Evolutionary conservation across 2,329 filamentous ascomycete species (phyloP).

Genomic region (Sclerotinia sclerotiorum): DNA sequence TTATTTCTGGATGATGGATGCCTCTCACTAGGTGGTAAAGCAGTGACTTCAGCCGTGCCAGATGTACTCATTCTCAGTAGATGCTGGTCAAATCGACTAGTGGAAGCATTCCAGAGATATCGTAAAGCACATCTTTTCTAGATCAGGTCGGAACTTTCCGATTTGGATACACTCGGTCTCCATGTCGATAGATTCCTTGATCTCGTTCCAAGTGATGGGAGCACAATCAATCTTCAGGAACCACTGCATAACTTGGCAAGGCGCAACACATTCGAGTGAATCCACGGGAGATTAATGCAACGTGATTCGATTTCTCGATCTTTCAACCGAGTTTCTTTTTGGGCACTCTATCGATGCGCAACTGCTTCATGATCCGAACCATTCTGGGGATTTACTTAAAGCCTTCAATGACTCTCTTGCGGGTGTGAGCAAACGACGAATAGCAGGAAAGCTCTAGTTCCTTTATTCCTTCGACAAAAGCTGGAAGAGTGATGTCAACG

Average conservation of each 20-base stretch:
- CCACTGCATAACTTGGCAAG: conserved; percentile 1
- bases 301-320: conserved; percentile 6
- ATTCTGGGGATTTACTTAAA: background rate
- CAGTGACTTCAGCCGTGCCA: background rate
- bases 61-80: background rate
- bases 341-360: conserved; percentile 8
- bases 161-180: conserved; percentile 4
- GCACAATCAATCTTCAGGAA: background rate
- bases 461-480: conserved; percentile 5
- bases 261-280: background rate
- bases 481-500: conserved; percentile 32
- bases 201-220: background rate
- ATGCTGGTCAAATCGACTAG: background rate
- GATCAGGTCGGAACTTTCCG: background rate
- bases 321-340: conserved; percentile 14
- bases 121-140: conserved; percentile 13
- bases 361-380: conserved; percentile 2
- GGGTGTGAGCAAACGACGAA: background rate
- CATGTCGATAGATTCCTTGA: conserved; percentile 17
- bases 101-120: conserved; percentile 16
- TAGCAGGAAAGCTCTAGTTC: background rate
- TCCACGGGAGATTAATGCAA: background rate
- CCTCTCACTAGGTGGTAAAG: background rate
- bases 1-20: conserved; percentile 11
- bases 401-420: conserved; percentile 6